Base-by-base conservation (phyloP, 164 flowering plant species). In the Vitis amurensis region DNA sequence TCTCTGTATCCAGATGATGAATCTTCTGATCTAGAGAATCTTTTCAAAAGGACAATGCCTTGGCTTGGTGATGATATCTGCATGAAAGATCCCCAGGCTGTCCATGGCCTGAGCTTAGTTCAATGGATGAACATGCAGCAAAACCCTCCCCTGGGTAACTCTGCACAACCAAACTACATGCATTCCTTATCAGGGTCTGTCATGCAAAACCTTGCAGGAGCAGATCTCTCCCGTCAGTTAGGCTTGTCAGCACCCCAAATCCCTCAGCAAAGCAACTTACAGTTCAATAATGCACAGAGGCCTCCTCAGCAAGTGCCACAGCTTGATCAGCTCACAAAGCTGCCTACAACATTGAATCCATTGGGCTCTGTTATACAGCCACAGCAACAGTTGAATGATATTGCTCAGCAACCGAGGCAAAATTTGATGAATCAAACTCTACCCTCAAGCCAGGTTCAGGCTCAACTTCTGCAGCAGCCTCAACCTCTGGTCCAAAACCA, bases 71-170 rank as follows among this genome's bases (percentile, higher is more conserved):
- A 92, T 64, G 97, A 93, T 50, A 68, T 82, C 3, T 74, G 76
- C 80, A 77, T 85, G 78, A 93, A 87, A 80, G 98, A 95, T 73
- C 71, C 90, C 12, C 92, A 86, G 61, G 75, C 88, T 59, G 77
- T 88, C 49, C 87, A 89, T 59, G 97, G 99, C 56, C 71, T 93
- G 44, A 93, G 94, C 80, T 74, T 95, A 75, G 88, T 80, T 10
- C 98, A 95, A 61, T 93, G 96, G 99, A 95, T 95, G 98, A 95
- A 78, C 85, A 89, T 95, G 98, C 97, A 91, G 76, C 96, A 89
- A 66, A 90, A 83, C 71, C 76, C 92, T 61, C 69, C 90, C 12
- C 59, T 86, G 14, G 68, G 76, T 10, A 86, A 86, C 76, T 65
- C 93, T 47, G 74, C 89, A 61, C 97, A 88, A 72, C 78, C 89